Base-by-base conservation (phyloP, 805 yeast species). In the Candida anglica region DNA sequence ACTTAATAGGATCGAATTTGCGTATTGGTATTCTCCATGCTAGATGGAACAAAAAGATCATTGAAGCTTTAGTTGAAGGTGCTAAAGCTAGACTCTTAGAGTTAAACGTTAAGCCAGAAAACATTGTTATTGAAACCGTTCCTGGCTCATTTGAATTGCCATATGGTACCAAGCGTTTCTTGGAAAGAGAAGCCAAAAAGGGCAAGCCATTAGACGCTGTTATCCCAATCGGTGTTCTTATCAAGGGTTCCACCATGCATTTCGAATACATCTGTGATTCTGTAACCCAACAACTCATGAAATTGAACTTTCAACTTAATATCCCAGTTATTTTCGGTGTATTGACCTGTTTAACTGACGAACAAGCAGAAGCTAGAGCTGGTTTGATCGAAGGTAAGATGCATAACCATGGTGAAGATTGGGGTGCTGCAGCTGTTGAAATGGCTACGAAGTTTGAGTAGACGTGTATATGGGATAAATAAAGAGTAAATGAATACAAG, bases 341-440 rank as follows among this genome's bases (percentile, higher is more conserved):
- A 19, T 74, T 93, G 51, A 93, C 98, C 15, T 89, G 96, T 60
- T 61, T 89, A 48, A 89, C 96, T 19, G 96, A 88, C 47, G 89
- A 84, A 51, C 98, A 93, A 66, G 98, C 98, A 10, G 75, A 81
- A 46, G 79, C 80, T 15, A 81, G 98, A 63, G 95, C 98, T 9
- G 98, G 98, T 17, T 66, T 91, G 41, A 58, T 70, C 25, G 62
- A 62, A 19, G 87, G 83, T 38, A 79, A 79, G 47, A 75, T 80
- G 79, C 98, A 93, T 61, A 91, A 91, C 68, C 98, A 93, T 53
- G 98, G 98, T 44, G 86, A 76, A 53, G 98, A 93, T 60, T 91
- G 98, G 98, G 98, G 95, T 47, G 89, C 94, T 22, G 96, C 97
- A 35, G 98, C 98, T 11, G 96, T 93, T 18, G 98, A 91, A 67